These are phyloP conservation scores for Blastobotrys persicus DNA, from an alignment of 1,139 yeast genomes.

Conservation along the genomic window DNA sequence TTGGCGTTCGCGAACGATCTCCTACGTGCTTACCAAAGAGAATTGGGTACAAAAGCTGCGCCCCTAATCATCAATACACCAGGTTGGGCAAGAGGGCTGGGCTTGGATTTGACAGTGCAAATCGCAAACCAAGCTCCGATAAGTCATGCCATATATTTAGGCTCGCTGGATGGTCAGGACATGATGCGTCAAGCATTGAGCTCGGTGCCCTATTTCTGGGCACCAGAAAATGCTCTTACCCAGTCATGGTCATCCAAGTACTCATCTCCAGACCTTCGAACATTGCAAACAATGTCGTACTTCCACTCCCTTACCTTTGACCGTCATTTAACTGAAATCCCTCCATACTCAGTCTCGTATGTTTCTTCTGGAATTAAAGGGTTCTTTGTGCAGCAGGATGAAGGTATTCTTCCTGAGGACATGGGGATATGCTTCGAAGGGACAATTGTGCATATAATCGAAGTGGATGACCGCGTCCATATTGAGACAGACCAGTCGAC, in stretches of 20 bases:
- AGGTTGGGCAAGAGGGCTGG: slow-evolving; percentile 93
- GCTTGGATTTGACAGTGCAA: slow-evolving; percentile 58
- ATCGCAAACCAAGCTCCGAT: slow-evolving; percentile 49
- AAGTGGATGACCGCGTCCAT: slow-evolving; percentile 21
- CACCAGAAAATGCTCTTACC: background rate
- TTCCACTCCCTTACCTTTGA: slow-evolving; percentile 29
- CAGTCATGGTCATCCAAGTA: slow-evolving; percentile 18
- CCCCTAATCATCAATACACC: slow-evolving; percentile 73
- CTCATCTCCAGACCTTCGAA: slow-evolving; percentile 36
- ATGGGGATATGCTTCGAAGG: slow-evolving; percentile 31
- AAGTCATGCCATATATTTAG: slow-evolving; percentile 52
- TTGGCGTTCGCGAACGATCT: slow-evolving; percentile 47
- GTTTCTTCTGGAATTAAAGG: slow-evolving; percentile 22
- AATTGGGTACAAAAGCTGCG: slow-evolving; percentile 32
- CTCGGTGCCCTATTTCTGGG: slow-evolving; percentile 7
- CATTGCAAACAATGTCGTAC: slow-evolving; percentile 36
- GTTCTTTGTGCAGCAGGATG: slow-evolving; percentile 31
- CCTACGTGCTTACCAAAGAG: slow-evolving; percentile 36
- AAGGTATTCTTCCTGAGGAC: slow-evolving; percentile 32
- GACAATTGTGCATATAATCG: slow-evolving; percentile 32
- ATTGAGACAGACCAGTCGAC: slow-evolving; percentile 12
- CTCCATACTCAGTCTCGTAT: slow-evolving; percentile 31
- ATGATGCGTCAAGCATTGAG: slow-evolving; percentile 17
- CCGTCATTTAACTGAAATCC: slow-evolving; percentile 31
- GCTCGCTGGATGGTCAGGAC: slow-evolving; percentile 32